Base-by-base conservation (phyloP, 441 rosid species). In the Melianthus villosus region DNA sequence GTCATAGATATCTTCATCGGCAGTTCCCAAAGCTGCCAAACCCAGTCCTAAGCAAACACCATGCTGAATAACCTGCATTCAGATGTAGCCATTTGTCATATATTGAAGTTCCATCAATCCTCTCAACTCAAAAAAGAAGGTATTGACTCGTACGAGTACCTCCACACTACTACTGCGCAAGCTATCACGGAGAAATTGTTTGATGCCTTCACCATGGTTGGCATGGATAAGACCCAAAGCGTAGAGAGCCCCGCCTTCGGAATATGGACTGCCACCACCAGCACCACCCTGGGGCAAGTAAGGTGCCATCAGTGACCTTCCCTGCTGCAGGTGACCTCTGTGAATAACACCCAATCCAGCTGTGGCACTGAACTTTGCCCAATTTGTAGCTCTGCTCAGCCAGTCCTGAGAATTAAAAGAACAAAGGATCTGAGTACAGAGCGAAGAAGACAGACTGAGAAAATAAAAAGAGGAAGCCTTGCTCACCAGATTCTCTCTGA, bases 21-120 rank as follows among this genome's bases (percentile, higher is more conserved):
- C 97, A 38, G 97, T 87, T 63, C 97, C 97, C 2, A 87, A 60
- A 42, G 97, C 91, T 55, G 97, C 87, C 76, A 87, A 71, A 44
- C 95, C 97, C 50, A 87, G 91, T 49, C 97, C 97, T 63, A 87
- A 60, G 67, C 97, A 87, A 20, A 93, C 97, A 50, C 97, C 97
- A 12, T 87, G 97, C 62, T 87, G 97, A 60, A 87, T 83, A 40
- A 87, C 97, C 97, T 87, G 65, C 63, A 64, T n/a, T n/a, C 97
- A n/a, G n/a, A n/a, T n/a, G n/a, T n/a, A n/a, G n/a, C n/a, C n/a
- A n/a, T n/a, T n/a, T n/a, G n/a, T n/a, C n/a, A n/a, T n/a, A n/a
- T n/a, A n/a, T n/a, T n/a, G n/a, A n/a, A n/a, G n/a, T n/a, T n/a
- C n/a, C n/a, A n/a, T n/a, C n/a, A n/a, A n/a, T n/a, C n/a, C n/a